A percentile compares a stretch with the other conserved stretches of the same genome.
Conservation (phyloP, 1,139 yeast genomes). For the Sugiyamaella japonica region DNA sequence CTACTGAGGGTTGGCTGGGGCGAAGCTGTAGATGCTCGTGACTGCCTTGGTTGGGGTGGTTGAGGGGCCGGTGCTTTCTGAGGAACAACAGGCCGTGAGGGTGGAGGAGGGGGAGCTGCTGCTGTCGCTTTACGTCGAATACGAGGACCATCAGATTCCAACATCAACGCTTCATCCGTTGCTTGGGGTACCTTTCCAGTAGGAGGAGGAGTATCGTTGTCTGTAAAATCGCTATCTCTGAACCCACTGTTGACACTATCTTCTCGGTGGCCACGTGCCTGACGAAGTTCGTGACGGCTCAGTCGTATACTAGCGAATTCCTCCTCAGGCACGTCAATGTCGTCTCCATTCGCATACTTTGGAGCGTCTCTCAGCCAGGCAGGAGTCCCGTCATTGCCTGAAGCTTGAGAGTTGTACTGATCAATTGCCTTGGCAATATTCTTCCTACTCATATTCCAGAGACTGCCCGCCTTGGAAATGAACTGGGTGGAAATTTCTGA, state of each 20-base stretch:
- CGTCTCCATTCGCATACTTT: slow-evolving; percentile 10
- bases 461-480: slow-evolving; percentile 60
- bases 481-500: slow-evolving; percentile 64
- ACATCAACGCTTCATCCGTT: slow-evolving; percentile 21
- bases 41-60: not conserved
- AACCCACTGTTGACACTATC: not conserved
- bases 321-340: not conserved
- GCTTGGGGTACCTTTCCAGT: not conserved
- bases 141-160: slow-evolving; percentile 20
- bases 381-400: slow-evolving; percentile 54
- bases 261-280: not conserved
- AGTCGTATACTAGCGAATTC: not conserved
- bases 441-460: slow-evolving; percentile 61
- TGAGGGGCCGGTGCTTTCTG: not conserved
- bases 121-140: slow-evolving; percentile 1
- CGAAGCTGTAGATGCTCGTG: slow-evolving; percentile 12
- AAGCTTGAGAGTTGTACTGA: slow-evolving; percentile 50
- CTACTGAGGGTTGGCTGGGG: slow-evolving; percentile 19
- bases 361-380: slow-evolving; percentile 68
- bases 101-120: not conserved
- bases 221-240: slow-evolving; percentile 2
- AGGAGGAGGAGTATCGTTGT: slow-evolving; percentile 3
- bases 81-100: not conserved
- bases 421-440: slow-evolving; percentile 67
- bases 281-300: not conserved